phyloP scores from a whole-genome alignment of 345 rosid genomes.

The Camelina laxa region DNA sequence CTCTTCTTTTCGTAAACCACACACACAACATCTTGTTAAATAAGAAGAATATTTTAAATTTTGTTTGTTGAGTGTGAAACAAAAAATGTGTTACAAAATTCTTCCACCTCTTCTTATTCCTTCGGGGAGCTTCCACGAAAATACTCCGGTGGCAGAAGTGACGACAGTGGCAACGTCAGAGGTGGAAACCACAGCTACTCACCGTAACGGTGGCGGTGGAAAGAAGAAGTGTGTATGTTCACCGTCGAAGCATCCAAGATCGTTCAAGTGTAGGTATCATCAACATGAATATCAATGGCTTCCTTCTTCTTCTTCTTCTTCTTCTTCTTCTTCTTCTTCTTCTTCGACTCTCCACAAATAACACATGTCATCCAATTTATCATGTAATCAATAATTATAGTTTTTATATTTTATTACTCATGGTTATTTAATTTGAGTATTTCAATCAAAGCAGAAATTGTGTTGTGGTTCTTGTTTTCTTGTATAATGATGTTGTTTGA shows the following conservation, averaged over 20 bases:
- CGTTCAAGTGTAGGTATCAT: slow-evolving; percentile 82
- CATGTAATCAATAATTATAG: slow-evolving; percentile 31
- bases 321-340: slow-evolving; percentile 23
- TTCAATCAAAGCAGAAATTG: slow-evolving; percentile 20
- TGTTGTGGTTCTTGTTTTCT: slow-evolving; percentile 4
- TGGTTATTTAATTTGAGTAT: neutral
- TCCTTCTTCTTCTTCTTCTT: slow-evolving; percentile 34
- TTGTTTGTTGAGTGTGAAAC: neutral
- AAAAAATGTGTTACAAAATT: slow-evolving; percentile 39
- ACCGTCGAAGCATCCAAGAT: slow-evolving; percentile 76
- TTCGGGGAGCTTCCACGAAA: slow-evolving; percentile 15
- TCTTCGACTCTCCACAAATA: slow-evolving; percentile 31
- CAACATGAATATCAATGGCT: slow-evolving; percentile 59
- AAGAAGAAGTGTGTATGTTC: slow-evolving; percentile 67
- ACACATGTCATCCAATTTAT: slow-evolving; percentile 11
- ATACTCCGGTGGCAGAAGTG: slow-evolving; percentile 24
- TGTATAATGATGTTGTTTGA: slow-evolving; percentile 14
- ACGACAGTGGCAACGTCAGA: slow-evolving; percentile 14
- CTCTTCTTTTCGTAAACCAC: slow-evolving; percentile 37
- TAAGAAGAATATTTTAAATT: slow-evolving; percentile 16
- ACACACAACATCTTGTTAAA: slow-evolving; percentile 22
- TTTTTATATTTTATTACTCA: slow-evolving; percentile 8
- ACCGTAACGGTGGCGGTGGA: slow-evolving; percentile 35
- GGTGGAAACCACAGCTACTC: slow-evolving; percentile 28
- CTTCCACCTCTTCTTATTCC: slow-evolving; percentile 26